These are phyloP conservation scores for Tagetes erecta DNA, from an alignment of 129 eudicot genomes.

Conservation along the genomic window DNA sequence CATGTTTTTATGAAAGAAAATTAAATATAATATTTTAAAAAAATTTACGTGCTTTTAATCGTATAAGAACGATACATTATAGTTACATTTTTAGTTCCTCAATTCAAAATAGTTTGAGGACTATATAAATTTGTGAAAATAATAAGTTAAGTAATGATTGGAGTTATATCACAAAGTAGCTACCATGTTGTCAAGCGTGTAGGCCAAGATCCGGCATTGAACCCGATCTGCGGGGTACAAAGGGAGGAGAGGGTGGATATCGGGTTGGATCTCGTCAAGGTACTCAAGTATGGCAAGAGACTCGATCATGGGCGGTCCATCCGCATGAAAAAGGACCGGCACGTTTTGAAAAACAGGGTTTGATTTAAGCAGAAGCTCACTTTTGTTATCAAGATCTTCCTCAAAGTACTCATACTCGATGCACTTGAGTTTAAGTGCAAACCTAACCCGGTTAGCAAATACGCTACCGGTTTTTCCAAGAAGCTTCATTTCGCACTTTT, in stretches of 20 bases:
- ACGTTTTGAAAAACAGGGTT: not conserved
- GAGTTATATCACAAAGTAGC: not conserved
- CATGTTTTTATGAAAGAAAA: no score
- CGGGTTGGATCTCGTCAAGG: slow-evolving; percentile 2
- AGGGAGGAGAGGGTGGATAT: slow-evolving; percentile 8
- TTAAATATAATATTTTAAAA: no score
- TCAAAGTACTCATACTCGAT: not conserved
- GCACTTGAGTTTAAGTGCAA: not conserved
- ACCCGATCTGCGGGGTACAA: not conserved
- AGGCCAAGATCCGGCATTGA: not conserved
- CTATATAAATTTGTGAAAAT: no score
- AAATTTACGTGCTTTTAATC: no score
- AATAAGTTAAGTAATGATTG: no score
- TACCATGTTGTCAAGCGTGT: not conserved
- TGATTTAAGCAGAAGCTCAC: not conserved
- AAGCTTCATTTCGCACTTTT: slow-evolving; percentile 5
- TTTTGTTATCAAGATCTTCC: not conserved
- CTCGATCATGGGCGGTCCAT: not conserved
- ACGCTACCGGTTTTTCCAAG: not conserved
- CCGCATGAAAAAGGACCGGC: not conserved
- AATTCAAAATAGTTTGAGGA: no score
- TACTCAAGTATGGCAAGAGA: slow-evolving; percentile 3
- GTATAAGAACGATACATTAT: no score
- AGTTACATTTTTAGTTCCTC: no score
- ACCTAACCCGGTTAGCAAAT: not conserved